Conservation (phyloP, 1,139 yeast genomes). For the Meyerozyma elateridarum region DNA sequence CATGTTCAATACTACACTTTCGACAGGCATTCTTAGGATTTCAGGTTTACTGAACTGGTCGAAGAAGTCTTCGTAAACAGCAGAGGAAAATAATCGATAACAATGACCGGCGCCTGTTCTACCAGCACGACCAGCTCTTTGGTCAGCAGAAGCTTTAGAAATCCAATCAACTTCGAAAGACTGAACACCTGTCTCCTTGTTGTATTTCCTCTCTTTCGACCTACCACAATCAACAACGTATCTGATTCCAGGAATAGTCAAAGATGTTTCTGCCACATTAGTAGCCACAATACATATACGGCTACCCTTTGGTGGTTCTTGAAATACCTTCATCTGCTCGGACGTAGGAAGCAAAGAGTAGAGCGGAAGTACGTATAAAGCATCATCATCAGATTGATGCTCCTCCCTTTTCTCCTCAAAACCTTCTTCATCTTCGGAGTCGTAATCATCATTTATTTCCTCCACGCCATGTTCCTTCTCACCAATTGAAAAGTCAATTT, state of each 20-base stretch:
- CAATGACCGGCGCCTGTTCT: slow-evolving; percentile 99
- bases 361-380: slow-evolving; percentile 84
- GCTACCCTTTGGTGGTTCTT: slow-evolving; percentile 77
- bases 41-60: slow-evolving; percentile 83
- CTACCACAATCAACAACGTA: slow-evolving; percentile 97
- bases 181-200: slow-evolving; percentile 85
- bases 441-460: slow-evolving; percentile 33
- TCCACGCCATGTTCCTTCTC: slow-evolving; percentile 22
- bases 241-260: slow-evolving; percentile 92
- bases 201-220: slow-evolving; percentile 79
- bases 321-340: slow-evolving; percentile 92
- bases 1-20: slow-evolving; percentile 90
- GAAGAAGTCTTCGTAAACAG: slow-evolving; percentile 85
- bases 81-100: slow-evolving; percentile 90
- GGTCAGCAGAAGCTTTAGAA: slow-evolving; percentile 93
- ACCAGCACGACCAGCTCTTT: slow-evolving; percentile 97
- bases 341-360: slow-evolving; percentile 88
- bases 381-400: slow-evolving; percentile 74
- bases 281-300: slow-evolving; percentile 93
- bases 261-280: slow-evolving; percentile 95
- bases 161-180: slow-evolving; percentile 91
- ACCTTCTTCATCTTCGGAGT: slow-evolving; percentile 69
- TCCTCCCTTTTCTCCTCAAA: slow-evolving; percentile 77
- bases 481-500: slow-evolving; percentile 71
- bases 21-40: slow-evolving; percentile 91